Base-by-base conservation (phyloP, 345 rosid genomes). In the Conringia planisiliqua region DNA sequence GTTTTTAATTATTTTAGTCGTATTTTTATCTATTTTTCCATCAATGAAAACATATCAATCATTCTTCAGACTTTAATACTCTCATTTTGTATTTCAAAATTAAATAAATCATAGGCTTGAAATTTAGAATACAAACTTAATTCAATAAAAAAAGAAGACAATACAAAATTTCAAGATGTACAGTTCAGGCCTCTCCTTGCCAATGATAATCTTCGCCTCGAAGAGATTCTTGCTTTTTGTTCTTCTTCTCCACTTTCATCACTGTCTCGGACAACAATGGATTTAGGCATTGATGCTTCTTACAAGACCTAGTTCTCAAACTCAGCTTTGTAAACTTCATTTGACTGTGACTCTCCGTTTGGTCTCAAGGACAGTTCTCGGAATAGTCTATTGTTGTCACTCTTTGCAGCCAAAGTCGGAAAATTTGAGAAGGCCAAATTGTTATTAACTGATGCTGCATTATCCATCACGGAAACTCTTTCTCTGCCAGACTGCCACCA, bases 221-320 rank as follows among this genome's bases (percentile, higher is more conserved):
- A n/a, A 24, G 70, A 52, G 12, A 55, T 39, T 30, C 6, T 30
- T 30, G 6, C 40, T 59, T 68, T 73, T 47, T 56, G 68, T 17
- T n/a, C 79, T 71, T 88, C 92, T 13, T 85, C 86, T 66, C 83
- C 96, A 26, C 91, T 88, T 4, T 89, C 96, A 76, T 92, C 93
- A 48, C 96, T 88, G 74, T 91, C 96, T 50, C 78, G 72, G 66
- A 89, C 92, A 6, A 91, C 82, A 52, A 82, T 68, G 9, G 9
- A 48, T 48, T 86, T 93, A 47, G 75, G 39, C 60, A 75, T n/a
- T 11, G 71, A 74, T 59, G 79, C 27, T 70, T 76, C 86, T 71
- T n/a, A n/a, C n/a, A n/a, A n/a, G n/a, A n/a, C n/a, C n/a, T n/a
- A n/a, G n/a, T n/a, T n/a, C n/a, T n/a, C n/a, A n/a, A n/a, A n/a